A percentile compares a stretch with the other conserved stretches of the same genome.
Evolutionary conservation across 352 stramenopile species (phyloP).

Genomic region (Saprolegnia parasitica): DNA sequence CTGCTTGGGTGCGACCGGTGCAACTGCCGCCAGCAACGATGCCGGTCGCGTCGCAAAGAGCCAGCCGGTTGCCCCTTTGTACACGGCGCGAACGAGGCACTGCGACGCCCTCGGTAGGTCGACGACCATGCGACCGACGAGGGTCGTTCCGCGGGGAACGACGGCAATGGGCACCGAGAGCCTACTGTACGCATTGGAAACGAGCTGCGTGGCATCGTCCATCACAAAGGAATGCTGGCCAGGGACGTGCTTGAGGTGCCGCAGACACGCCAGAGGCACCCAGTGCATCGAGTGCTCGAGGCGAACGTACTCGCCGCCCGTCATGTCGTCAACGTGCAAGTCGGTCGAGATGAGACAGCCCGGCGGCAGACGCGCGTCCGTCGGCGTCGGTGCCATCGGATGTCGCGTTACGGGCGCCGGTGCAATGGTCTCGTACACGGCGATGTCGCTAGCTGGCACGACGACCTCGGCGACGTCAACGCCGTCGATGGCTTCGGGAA

Average conservation of each 20-base stretch:
- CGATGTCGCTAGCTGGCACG: background rate
- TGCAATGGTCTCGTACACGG: background rate
- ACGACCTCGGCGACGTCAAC: background rate
- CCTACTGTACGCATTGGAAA: background rate
- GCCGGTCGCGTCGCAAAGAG: too few relatives aligned
- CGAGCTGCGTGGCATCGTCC: background rate
- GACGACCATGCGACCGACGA: background rate
- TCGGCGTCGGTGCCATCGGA: background rate
- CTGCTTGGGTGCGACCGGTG: too few relatives aligned
- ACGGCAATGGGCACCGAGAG: background rate
- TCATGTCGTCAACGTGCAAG: background rate
- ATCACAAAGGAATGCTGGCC: background rate
- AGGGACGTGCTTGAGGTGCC: background rate
- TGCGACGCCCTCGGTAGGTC: background rate
- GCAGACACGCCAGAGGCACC: background rate
- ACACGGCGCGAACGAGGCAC: too few relatives aligned
- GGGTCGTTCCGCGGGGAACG: background rate
- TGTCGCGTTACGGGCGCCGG: background rate
- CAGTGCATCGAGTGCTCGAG: background rate
- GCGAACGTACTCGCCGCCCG: background rate
- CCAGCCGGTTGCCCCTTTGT: too few relatives aligned
- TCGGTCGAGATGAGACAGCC: background rate
- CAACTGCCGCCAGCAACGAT: too few relatives aligned
- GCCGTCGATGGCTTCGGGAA: background rate
- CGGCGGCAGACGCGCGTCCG: background rate